Evolutionary conservation across 1,139 yeast genomes (phyloP).

Genomic region (Sugiyamaella sp.): DNA sequence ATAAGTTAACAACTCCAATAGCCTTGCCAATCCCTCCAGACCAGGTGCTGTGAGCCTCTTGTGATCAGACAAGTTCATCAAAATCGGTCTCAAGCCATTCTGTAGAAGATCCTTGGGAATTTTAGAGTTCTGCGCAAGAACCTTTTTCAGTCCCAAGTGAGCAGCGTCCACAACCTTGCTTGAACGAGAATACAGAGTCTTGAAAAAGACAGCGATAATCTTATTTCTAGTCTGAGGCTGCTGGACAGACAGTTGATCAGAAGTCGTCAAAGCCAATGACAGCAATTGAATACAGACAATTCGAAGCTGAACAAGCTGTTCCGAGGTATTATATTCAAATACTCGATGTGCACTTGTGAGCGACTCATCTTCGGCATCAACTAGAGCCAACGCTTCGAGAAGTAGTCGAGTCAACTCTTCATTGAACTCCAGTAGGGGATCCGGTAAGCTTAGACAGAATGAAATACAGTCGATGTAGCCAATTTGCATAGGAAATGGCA

Average conservation of each 20-base stretch:
- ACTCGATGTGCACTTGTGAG: conserved; percentile 84
- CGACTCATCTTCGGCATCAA: conserved; percentile 97
- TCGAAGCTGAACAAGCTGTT: conserved; percentile 81
- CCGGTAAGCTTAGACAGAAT: conserved; percentile 79
- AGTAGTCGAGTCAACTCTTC: conserved; percentile 85
- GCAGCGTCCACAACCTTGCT: conserved; percentile 92
- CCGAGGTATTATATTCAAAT: conserved; percentile 83
- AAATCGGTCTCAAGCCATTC: conserved; percentile 91
- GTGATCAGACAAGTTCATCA: conserved; percentile 93
- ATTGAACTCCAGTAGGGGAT: conserved; percentile 80
- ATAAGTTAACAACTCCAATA: conserved; percentile 82
- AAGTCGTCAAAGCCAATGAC: conserved; percentile 72
- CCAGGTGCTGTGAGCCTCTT: conserved; percentile 88
- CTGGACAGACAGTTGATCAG: conserved; percentile 54
- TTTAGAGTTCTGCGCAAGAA: conserved; percentile 82
- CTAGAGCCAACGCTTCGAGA: conserved; percentile 88
- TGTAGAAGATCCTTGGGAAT: conserved; percentile 92
- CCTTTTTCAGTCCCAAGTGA: conserved; percentile 80
- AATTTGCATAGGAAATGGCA: conserved; percentile 98
- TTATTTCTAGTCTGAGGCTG: conserved; percentile 83
- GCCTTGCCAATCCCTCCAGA: conserved; percentile 84
- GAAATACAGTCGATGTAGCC: conserved; percentile 97
- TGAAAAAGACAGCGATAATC: conserved; percentile 91
- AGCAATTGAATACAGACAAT: conserved; percentile 86
- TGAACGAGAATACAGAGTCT: conserved; percentile 84